Evolutionary conservation across 1,284 basidiomycete genomes (phyloP).

Genomic region (Mycosarcoma maydis): DNA sequence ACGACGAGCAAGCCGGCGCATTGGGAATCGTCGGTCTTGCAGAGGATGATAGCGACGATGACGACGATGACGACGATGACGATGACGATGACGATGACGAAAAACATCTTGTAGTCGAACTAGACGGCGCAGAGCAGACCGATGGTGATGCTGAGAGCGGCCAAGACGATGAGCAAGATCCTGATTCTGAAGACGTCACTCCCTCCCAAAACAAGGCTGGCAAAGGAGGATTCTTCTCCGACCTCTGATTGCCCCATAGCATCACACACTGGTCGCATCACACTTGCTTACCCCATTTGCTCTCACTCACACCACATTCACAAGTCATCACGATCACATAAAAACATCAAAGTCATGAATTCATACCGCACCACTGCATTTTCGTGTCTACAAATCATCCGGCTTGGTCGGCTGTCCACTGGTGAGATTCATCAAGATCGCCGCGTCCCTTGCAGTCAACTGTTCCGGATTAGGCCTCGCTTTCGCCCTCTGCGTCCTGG

Average conservation of each 20-base stretch:
- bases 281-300: too few relatives aligned
- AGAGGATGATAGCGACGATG: slow-evolving; percentile 13
- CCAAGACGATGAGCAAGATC: slow-evolving; percentile 7
- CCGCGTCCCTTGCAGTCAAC: slow-evolving; percentile 74
- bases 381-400: slow-evolving; percentile 15
- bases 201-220: neutral
- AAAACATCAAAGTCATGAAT: too few relatives aligned
- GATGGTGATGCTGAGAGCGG: slow-evolving; percentile 7
- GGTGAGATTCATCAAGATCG: slow-evolving; percentile 65
- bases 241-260: slow-evolving; percentile 9
- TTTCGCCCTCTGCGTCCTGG: slow-evolving; percentile 86
- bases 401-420: slow-evolving; percentile 20
- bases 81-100: slow-evolving; percentile 14
- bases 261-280: neutral
- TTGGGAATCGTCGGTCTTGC: slow-evolving; percentile 17
- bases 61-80: slow-evolving; percentile 26
- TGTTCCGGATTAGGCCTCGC: slow-evolving; percentile 88
- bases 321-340: too few relatives aligned
- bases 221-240: slow-evolving; percentile 30
- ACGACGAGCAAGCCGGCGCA: slow-evolving; percentile 20
- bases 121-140: slow-evolving; percentile 7
- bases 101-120: slow-evolving; percentile 12
- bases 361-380: too few relatives aligned
- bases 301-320: neutral
- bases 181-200: neutral